Evolutionary conservation across 1,139 yeast species (phyloP), one percentile per base, ranked within the genome.

Genomic region (Magnusiomyces suaveolens): DNA sequence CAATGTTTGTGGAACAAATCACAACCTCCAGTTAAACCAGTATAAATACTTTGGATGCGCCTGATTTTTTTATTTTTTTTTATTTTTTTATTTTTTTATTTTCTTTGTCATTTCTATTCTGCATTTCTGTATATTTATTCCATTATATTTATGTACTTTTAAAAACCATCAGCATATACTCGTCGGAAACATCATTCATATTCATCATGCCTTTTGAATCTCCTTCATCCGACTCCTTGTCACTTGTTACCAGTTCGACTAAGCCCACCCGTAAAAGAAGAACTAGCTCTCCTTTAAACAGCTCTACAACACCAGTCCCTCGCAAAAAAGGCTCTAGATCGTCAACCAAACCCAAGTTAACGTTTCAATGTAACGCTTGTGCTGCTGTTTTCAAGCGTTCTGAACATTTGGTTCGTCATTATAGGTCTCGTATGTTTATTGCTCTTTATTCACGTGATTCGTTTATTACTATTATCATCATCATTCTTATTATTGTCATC

Each of bases 361-460:
- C 25, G 14, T 46, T 46, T 18, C 21, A n/a, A 8, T 46, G 49
- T 16, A 26, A 23, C 14, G 24, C 29, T 21, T 46, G 49, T 46
- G 14, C 20, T 32, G 49, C 24, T 32, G 20, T 20, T 2, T 46
- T 46, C 24, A 46, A 46, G 29, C 49, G 49, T 4, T 46, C 49
- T n/a, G 49, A 46, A 18, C 49, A 46, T 20, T n/a, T 46, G 3
- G 38, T 46, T n/a, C 38, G 49, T 10, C 49, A 46, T 20, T n/a
- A 46, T 8, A 3, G 49, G 2, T 46, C 49, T 29, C 49, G 49
- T 46, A 46, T 3, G 49, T 46, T 3, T 43, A n/a, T n/a, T n/a
- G n/a, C n/a, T n/a, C 23, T 39, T 16, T 18, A 39, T 16, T 16
- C n/a, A n/a, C n/a, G n/a, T n/a, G n/a, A n/a, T n/a, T n/a, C n/a